Percentiles rank a stretch among this genome's conserved stretches.
Conservation (phyloP, 495 filamentous ascomycete species). For the Apiosordaria backusii region DNA sequence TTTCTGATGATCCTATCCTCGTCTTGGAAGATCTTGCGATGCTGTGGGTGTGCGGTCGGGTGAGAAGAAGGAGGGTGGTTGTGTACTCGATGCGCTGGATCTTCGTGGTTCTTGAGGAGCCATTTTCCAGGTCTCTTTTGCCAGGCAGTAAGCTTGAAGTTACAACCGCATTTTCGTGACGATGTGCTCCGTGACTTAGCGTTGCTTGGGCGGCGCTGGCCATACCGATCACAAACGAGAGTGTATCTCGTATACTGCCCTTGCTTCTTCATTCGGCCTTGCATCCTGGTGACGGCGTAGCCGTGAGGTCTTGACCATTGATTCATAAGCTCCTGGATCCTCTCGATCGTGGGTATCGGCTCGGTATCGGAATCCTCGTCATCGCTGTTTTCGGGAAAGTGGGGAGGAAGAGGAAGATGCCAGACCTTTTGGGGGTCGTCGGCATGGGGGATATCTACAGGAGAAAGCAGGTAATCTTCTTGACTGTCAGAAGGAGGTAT, state of each 20-base stretch:
- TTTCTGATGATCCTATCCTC: neutral
- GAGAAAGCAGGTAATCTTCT: too few species aligned
- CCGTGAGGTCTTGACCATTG: too few species aligned
- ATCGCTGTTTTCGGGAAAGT: too few species aligned
- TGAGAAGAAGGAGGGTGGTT: neutral
- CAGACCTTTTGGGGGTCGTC: too few species aligned
- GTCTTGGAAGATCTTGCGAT: neutral
- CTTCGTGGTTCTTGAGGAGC: neutral
- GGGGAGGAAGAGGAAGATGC: too few species aligned
- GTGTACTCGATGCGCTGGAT: constrained; percentile 1
- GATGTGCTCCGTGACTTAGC: neutral
- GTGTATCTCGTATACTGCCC: neutral
- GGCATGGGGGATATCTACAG: too few species aligned
- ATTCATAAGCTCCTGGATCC: too few species aligned
- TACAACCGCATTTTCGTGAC: neutral
- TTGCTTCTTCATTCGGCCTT: too few species aligned
- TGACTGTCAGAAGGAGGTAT: too few species aligned
- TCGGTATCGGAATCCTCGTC: too few species aligned
- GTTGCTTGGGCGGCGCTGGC: neutral
- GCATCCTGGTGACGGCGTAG: too few species aligned
- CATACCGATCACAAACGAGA: neutral
- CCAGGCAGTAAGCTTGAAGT: neutral
- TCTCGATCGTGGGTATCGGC: too few species aligned
- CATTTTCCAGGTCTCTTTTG: neutral
- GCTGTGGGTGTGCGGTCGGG: neutral